phyloP scores from a whole-genome alignment of 257 asterid genomes.

The Fraxinus cuspidata region DNA sequence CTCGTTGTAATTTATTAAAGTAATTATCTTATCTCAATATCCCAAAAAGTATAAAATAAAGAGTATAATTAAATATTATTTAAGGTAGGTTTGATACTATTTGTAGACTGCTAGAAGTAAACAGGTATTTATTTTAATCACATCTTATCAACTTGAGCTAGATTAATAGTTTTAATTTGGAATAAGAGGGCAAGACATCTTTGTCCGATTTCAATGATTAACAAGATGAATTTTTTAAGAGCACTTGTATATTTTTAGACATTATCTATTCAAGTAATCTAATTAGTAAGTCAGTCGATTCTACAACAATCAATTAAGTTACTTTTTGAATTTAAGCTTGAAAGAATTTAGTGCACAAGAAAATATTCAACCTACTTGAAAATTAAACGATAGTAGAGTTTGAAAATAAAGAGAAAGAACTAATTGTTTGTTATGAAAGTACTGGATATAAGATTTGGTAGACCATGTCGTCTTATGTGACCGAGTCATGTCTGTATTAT shows the following conservation, averaged over 20 bases:
- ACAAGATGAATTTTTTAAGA: not conserved
- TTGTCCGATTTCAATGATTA: slow-evolving; percentile 27
- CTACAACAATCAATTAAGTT: no score
- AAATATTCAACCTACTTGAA: not conserved
- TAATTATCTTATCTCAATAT: no score
- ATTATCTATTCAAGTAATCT: no score
- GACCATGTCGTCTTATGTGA: no score
- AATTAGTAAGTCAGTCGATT: not conserved
- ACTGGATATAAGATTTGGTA: no score
- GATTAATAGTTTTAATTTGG: not conserved
- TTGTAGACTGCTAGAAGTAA: slow-evolving; percentile 11
- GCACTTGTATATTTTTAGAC: no score
- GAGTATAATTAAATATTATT: no score
- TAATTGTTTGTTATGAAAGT: no score
- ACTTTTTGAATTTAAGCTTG: not conserved
- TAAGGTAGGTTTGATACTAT: not conserved
- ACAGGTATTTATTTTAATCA: slow-evolving; percentile 12
- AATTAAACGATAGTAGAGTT: not conserved
- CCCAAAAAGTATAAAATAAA: no score
- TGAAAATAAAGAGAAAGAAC: not conserved
- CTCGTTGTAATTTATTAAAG: not conserved
- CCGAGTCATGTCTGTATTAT: no score
- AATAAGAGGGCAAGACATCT: slow-evolving; percentile 16
- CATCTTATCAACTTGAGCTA: slow-evolving; percentile 21
- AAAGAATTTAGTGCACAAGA: not conserved